These are phyloP conservation scores for Malassezia vespertilionis DNA, from an alignment of 1,284 basidiomycete genomes.

Conservation along the genomic window DNA sequence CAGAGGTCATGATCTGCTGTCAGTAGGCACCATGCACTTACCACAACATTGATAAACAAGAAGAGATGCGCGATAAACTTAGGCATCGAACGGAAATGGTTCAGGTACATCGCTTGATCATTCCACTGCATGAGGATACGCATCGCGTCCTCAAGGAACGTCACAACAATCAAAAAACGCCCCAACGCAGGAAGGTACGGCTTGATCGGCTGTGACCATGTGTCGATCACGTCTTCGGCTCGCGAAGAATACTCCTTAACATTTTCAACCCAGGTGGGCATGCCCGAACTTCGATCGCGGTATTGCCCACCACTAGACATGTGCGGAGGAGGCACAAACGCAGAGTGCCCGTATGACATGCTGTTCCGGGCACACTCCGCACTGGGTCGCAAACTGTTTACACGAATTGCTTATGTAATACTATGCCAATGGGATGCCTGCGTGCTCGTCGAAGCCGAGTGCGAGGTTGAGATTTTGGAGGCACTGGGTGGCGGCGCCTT, in stretches of 20 bases:
- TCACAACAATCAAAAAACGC: constrained; percentile 92
- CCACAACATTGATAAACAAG: constrained; percentile 79
- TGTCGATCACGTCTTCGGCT: constrained; percentile 84
- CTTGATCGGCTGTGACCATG: constrained; percentile 81
- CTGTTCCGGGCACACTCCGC: background rate
- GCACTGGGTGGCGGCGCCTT: constrained; percentile 96
- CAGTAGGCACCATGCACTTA: constrained; percentile 52
- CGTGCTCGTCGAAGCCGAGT: constrained; percentile 79
- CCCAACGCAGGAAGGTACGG: constrained; percentile 90
- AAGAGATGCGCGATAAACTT: constrained; percentile 90
- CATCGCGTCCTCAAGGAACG: constrained; percentile 91
- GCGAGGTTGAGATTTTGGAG: constrained; percentile 89
- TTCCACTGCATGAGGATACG: constrained; percentile 86
- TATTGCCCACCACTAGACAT: constrained; percentile 2
- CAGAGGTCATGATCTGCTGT: constrained; percentile 61
- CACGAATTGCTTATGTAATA: background rate
- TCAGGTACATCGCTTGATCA: constrained; percentile 67
- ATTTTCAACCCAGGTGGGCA: constrained; percentile 59
- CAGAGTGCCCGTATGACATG: constrained; percentile 15
- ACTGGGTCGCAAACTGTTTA: constrained; percentile 1
- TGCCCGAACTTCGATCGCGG: background rate
- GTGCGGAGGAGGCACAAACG: constrained; percentile 14
- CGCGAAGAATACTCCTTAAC: constrained; percentile 60
- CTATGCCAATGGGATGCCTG: constrained; percentile 57
- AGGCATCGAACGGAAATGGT: constrained; percentile 73